phyloP scores from a whole-genome alignment of 495 filamentous ascomycete species.

The Podospora comata region DNA sequence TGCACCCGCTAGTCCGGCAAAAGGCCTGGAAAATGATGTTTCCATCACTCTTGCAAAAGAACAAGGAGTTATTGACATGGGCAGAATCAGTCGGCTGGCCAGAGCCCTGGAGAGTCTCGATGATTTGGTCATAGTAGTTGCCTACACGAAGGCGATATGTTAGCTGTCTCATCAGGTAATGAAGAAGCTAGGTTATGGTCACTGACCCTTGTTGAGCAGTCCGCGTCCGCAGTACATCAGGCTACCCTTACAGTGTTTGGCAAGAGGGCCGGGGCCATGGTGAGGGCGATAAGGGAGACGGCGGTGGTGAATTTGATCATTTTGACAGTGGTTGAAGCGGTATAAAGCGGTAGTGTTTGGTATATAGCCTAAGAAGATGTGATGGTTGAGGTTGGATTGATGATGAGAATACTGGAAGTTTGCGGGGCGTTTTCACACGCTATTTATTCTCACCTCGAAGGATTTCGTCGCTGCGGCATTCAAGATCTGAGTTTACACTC shows the following conservation, averaged over 20 bases:
- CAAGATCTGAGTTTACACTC: not conserved
- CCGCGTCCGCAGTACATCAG: conserved; percentile 2
- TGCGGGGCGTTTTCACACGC: not conserved
- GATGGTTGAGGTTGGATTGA: not conserved
- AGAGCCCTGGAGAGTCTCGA: conserved; percentile 1
- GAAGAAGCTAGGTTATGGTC: not conserved
- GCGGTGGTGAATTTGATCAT: not conserved
- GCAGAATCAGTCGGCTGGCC: not conserved
- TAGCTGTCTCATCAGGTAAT: not conserved
- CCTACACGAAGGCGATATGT: not conserved
- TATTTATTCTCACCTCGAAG: not conserved
- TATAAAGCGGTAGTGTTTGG: not conserved
- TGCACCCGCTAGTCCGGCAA: not conserved
- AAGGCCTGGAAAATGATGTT: conserved; percentile 3
- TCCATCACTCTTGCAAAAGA: not conserved
- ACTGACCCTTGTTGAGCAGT: conserved; percentile 7
- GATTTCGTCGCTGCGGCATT: not conserved
- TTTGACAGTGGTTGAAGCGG: not conserved
- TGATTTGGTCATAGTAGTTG: conserved; percentile 8
- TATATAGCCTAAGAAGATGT: not conserved
- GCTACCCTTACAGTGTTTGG: not conserved
- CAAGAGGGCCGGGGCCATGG: not conserved
- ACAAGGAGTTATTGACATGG: conserved; percentile 1
- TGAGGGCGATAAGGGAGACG: not conserved
- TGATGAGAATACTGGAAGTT: not conserved